Evolutionary conservation across 305 asterid genomes (phyloP), one percentile per base, ranked within the genome.

Genomic region (Petunia hybrid): DNA sequence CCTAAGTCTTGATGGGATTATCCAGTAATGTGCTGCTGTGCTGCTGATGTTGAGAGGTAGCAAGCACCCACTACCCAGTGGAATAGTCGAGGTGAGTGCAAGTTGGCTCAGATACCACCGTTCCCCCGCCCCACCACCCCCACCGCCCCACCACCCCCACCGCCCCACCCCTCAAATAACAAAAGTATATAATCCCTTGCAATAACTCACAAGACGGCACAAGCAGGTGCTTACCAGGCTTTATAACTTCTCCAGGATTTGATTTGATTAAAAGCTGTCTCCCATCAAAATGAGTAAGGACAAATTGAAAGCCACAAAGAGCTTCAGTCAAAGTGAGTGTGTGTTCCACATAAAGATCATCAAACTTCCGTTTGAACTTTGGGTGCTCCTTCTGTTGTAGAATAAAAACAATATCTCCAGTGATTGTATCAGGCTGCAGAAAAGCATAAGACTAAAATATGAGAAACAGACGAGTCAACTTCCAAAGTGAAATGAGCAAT

Each of bases 231-330:
- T 77, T 85, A 91, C 97, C 91, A 14, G 97, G 96, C 89, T 88
- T 90, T 38, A 89, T 60, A 36, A 90, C 92, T 86, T 91, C 88
- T 8, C 94, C 95, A 8, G 93, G 93, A 12, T 87, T 83, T 63
- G 95, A 89, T 86, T 90, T 92, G 83, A 91, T 81, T 3, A 92
- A 87, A 53, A 92, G 93, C 65, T 75, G 78, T 78, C 95, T 84
- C 74, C 94, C 97, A 81, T 92, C 95, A 12, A 92, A 87, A 82
- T 92, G 97, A 69, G 93, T 79, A 38, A 90, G 60, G 78, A 90
- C 80, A 55, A 91, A 90, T 74, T 89, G 90, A 82, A 91, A 92
- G 39, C 95, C 95, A 41, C 95, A 91, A 53, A 92, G 82, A 67
- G 94, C 92, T 86, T 92, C 94, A 0, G 86, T 83, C 75, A 91